phyloP scores from a whole-genome alignment of 768 basidiomycete species.

The Suillus weaverae region DNA sequence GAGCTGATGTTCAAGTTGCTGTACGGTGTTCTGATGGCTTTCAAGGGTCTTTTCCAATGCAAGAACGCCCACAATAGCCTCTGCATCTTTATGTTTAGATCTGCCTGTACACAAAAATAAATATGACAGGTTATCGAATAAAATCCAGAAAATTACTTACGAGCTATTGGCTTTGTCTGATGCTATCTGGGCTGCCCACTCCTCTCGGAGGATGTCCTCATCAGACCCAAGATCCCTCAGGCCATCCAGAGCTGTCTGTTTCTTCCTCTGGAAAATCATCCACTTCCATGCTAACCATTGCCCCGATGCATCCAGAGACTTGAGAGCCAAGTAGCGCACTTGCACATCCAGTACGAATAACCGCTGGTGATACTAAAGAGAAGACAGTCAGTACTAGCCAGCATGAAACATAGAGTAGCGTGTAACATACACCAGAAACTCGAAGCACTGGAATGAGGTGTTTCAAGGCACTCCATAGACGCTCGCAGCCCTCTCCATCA shows the following conservation, averaged over 20 bases:
- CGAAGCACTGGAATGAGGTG: slow-evolving; percentile 17
- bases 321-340: slow-evolving; percentile 16
- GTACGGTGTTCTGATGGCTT: not conserved
- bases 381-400: slow-evolving; percentile 15
- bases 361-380: slow-evolving; percentile 25
- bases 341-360: slow-evolving; percentile 30
- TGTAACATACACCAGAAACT: slow-evolving; percentile 19
- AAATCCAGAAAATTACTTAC: not conserved
- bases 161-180: slow-evolving; percentile 19
- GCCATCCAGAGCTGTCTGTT: not conserved
- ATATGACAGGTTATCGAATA: not conserved
- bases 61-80: slow-evolving; percentile 6
- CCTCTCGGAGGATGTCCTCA: slow-evolving; percentile 5
- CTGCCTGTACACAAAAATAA: not conserved
- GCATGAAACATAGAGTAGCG: not conserved
- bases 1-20: slow-evolving; percentile 5
- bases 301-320: slow-evolving; percentile 12
- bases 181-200: slow-evolving; percentile 23
- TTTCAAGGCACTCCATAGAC: slow-evolving; percentile 31
- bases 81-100: not conserved
- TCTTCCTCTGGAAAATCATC: slow-evolving; percentile 10
- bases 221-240: not conserved
- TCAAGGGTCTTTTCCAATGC: slow-evolving; percentile 6
- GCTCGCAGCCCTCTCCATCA: slow-evolving; percentile 38
- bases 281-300: slow-evolving; percentile 13